Base-by-base conservation (phyloP, 208 protist species). In the Trypanosoma cruzi region DNA sequence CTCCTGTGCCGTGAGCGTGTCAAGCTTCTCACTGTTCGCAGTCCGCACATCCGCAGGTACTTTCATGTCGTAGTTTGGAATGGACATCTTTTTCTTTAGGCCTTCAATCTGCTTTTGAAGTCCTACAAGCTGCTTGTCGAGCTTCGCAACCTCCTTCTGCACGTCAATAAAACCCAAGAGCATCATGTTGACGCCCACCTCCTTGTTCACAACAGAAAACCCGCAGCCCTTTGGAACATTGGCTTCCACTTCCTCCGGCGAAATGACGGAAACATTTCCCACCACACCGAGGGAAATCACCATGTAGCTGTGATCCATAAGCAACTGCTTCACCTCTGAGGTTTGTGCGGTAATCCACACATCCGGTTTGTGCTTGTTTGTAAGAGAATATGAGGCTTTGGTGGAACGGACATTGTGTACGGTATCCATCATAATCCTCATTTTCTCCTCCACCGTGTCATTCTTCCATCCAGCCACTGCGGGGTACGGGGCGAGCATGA, bases 401-500 rank as follows among this genome's bases (percentile, higher is more conserved):
- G 81, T 86, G 40, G 86, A 95, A 70, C 95, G 89, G 22, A 97
- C 80, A 62, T 53, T 85, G 81, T 97, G 89, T 16, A 97, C 88
- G 6, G 89, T 79, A 31, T 96, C 88, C 63, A 96, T 59, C n/a
- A 97, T 64, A n/a, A 93, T 53, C 34, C 80, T 70, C 92, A 98
- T 97, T 36, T 83, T 63, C 26, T 80, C 70, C 62, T 98, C 95
- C 32, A 92, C 83, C 42, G 64, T 63, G 5, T 57, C 50, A 79
- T 85, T 91, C 8, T 70, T 59, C 79, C 80, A 97, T 36, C 92
- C 94, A 64, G 55, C 64, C 18, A 77, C 49, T 36, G 77, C 62
- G 18, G 94, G 93, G 72, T 97, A 98, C 50, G 82, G 73, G 0
- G 88, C 83, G 18, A 98, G 77, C 92, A 98, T 98, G 73, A 98